These are phyloP conservation scores for Penicillium antarcticum DNA, from an alignment of 495 filamentous ascomycete genomes.

Conservation along the genomic window DNA sequence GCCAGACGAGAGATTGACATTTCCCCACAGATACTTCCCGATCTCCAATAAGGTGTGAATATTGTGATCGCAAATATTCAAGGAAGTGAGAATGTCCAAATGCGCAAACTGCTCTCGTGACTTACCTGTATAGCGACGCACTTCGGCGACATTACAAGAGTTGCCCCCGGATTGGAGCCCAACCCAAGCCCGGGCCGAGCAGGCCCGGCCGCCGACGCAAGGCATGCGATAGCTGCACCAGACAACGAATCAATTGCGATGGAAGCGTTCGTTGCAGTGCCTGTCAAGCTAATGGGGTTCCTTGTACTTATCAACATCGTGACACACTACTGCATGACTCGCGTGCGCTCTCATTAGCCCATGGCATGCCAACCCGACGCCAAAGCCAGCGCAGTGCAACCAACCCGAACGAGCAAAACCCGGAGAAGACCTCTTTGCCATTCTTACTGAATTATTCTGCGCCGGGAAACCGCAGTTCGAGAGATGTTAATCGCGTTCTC, in stretches of 20 bases:
- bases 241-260: conserved; percentile 3
- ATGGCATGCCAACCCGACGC: background rate
- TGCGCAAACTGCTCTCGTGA: too few species aligned
- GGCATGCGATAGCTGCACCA: conserved; percentile 11
- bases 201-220: conserved; percentile 10
- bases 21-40: background rate
- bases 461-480: conserved; percentile 2
- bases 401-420: background rate
- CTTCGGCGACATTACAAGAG: conserved; percentile 13
- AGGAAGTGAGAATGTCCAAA: conserved; percentile 3
- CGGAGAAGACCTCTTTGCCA: conserved; percentile 3
- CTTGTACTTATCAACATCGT: conserved; percentile 9
- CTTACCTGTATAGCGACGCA: conserved; percentile 7
- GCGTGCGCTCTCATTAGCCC: background rate
- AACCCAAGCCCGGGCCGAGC: background rate
- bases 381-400: background rate
- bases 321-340: background rate
- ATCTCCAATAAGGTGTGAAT: conserved; percentile 5
- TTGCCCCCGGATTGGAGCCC: conserved; percentile 1
- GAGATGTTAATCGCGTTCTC: conserved; percentile 11
- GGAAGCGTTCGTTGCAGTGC: background rate
- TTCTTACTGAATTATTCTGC: conserved; percentile 16
- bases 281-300: background rate
- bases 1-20: background rate
- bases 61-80: conserved; percentile 11